Base-by-base conservation (phyloP, 495 filamentous ascomycete species). In the Talaromyces thailandensis region DNA sequence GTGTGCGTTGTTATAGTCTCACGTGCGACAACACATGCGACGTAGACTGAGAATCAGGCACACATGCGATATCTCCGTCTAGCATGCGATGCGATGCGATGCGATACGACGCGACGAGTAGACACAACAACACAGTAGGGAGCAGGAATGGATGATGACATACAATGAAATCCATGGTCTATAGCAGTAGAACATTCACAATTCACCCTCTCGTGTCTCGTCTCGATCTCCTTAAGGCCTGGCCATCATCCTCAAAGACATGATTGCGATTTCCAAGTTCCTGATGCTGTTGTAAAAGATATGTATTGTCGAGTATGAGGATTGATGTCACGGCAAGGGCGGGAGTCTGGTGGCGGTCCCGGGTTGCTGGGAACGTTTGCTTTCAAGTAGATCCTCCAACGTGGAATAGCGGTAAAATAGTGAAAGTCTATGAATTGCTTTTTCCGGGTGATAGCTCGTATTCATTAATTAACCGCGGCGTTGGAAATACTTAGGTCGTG, bases 141-240 rank as follows among this genome's bases (percentile, higher is more conserved):
- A 59, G 58, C 45, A 52, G 59, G 51, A 57, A 24, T 57, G 53
- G 56, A 12, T n/a, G 23, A 35, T 21, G 28, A 73, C 76, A 69
- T 62, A 80, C 77, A 70, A 80, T 78, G 63, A 80, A 79, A 77
- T 80, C 77, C 77, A 80, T 80, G 24, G 63, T 70, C 68, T 60
- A 68, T 62, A 55, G 63, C 69, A 16, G 28, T 53, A 55, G 51
- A 55, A 9, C 43, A 55, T 25, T 21, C 23, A 25, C 51, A 28
- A 6, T 35, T 23, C 24, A 52, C n/a, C 14, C 73, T 68, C 71
- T 63, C 66, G 62, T 69, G 66, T 65, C 55, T 25, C n/a, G 52
- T 56, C 28, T 21, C 55, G 28, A 35, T 18, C 26, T 26, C 52
- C 7, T 56, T 31, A 57, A 57, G 14, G 55, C 55, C 26, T 57